Conservation (phyloP, 139 green algal genomes). For the Astrephomene gubernaculifera region DNA sequence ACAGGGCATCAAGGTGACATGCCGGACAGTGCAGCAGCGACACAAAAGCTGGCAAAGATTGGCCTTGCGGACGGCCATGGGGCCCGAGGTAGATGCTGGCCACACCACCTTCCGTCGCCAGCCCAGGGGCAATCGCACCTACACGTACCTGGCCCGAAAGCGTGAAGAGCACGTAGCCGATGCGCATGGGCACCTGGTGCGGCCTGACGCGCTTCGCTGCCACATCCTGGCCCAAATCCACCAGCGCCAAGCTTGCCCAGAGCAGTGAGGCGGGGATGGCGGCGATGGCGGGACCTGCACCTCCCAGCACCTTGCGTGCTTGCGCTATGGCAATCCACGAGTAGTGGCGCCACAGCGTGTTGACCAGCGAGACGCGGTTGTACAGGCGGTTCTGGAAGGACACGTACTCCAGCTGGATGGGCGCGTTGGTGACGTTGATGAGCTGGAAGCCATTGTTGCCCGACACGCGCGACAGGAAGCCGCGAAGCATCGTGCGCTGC, state of each 20-base stretch:
- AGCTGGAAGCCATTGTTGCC: conserved; percentile 84
- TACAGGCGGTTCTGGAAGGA: conserved; percentile 56
- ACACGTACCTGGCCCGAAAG: conserved; percentile 47
- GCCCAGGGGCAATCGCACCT: too few relatives aligned
- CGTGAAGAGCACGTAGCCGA: conserved; percentile 76
- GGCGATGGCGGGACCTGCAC: conserved; percentile 79
- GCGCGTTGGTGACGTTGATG: conserved; percentile 91
- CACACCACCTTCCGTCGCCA: too few relatives aligned
- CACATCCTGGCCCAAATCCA: conserved; percentile 71
- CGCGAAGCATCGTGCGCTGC: conserved; percentile 56
- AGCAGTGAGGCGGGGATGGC: conserved; percentile 78
- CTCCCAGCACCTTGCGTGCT: conserved; percentile 83
- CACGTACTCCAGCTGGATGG: conserved; percentile 68
- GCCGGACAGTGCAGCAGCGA: too few relatives aligned
- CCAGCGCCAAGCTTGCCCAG: conserved; percentile 77
- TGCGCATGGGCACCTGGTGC: conserved; percentile 58
- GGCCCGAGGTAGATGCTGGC: too few relatives aligned
- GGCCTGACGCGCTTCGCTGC: conserved; percentile 59
- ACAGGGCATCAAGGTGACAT: neutral
- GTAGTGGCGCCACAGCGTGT: conserved; percentile 80
- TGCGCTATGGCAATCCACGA: conserved; percentile 69
- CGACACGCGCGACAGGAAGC: conserved; percentile 66
- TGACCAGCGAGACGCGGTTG: conserved; percentile 58
- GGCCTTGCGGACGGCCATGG: too few relatives aligned
- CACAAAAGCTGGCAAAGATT: too few relatives aligned